A percentile compares a stretch with the other conserved stretches of the same genome.
Evolutionary conservation across 345 rosid genomes (phyloP).

Genomic region (Salix brachista): DNA sequence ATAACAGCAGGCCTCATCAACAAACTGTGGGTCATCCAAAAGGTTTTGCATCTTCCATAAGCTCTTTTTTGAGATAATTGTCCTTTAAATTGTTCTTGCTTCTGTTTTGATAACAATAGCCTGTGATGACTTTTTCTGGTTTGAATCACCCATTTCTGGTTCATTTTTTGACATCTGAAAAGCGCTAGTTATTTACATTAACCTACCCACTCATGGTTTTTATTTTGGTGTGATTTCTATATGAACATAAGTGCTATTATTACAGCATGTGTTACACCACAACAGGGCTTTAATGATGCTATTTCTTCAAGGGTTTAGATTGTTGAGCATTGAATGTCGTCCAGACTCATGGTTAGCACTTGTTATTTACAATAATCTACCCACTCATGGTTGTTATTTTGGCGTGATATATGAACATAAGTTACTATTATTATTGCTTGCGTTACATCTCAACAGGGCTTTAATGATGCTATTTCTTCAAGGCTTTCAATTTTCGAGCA

Average conservation of each 20-base stretch:
- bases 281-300: not conserved
- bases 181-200: not conserved
- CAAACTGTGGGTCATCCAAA: conserved; percentile 54
- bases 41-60: conserved; percentile 32
- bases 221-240: not conserved
- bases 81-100: not conserved
- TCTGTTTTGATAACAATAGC: not conserved
- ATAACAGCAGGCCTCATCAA: conserved; percentile 51
- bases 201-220: not conserved
- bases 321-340: not conserved
- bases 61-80: not conserved
- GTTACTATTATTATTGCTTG: not conserved
- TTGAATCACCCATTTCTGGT: not conserved
- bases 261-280: not conserved
- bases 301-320: not conserved
- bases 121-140: not conserved
- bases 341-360: not conserved
- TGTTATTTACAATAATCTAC: not conserved
- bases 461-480: not conserved
- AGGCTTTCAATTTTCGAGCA: not conserved
- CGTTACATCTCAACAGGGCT: not conserved
- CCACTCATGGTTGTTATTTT: not conserved
- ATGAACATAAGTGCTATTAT: not conserved
- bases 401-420: not conserved
- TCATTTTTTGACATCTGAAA: not conserved